A percentile compares a stretch with the other conserved stretches of the same genome.
Evolutionary conservation across 139 green algal genomes (phyloP).

Genomic region (Chlamydomonas sp.): DNA sequence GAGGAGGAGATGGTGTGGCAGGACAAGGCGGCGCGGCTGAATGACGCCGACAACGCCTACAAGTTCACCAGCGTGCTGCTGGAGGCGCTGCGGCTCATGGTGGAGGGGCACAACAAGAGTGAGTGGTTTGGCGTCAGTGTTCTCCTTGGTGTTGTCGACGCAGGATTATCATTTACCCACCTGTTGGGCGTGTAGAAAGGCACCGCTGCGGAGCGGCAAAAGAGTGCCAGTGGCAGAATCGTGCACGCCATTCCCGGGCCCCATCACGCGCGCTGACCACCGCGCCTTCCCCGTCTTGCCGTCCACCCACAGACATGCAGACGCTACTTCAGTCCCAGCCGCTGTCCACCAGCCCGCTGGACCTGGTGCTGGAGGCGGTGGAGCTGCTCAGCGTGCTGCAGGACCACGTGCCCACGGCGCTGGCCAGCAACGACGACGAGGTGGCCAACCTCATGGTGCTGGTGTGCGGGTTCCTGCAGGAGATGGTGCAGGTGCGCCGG

Average conservation of each 20-base stretch:
- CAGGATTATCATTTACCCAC: too few species aligned
- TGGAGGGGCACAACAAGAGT: slow-evolving; percentile 41
- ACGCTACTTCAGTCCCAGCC: slow-evolving; percentile 33
- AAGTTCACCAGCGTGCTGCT: slow-evolving; percentile 26
- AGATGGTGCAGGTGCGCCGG: slow-evolving; percentile 44
- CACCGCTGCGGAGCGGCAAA: too few species aligned
- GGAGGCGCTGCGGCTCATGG: slow-evolving; percentile 28
- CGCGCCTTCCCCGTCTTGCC: not conserved
- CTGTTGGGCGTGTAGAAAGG: too few species aligned
- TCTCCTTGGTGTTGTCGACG: too few species aligned
- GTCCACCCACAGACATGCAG: slow-evolving; percentile 27
- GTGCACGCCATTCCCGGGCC: not conserved
- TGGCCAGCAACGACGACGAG: slow-evolving; percentile 32
- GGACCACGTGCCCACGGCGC: slow-evolving; percentile 10
- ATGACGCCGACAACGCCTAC: slow-evolving; percentile 26
- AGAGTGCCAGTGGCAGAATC: not conserved
- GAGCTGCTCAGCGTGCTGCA: slow-evolving; percentile 44
- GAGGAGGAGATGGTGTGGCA: slow-evolving; percentile 41
- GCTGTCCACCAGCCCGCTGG: not conserved
- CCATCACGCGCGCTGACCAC: not conserved
- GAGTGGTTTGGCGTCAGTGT: not conserved
- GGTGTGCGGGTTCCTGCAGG: slow-evolving; percentile 43
- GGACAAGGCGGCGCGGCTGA: slow-evolving; percentile 22
- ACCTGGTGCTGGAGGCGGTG: slow-evolving; percentile 42
- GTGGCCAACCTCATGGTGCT: slow-evolving; percentile 29